phyloP scores from a whole-genome alignment of 192 early-diverging fungal species.

The Coemansia sp. region DNA sequence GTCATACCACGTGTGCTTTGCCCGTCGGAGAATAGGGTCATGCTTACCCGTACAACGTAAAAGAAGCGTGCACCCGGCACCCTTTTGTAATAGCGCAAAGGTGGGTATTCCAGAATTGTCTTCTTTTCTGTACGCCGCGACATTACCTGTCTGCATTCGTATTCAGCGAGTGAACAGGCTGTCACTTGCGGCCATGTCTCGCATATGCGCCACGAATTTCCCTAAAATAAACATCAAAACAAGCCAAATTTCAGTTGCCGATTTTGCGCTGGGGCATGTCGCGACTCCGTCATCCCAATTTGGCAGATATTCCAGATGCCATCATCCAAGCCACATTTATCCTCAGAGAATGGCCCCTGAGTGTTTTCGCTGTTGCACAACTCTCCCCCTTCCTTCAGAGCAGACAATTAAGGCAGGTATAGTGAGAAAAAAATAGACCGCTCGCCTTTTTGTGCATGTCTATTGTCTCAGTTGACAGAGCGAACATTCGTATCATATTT shows the following conservation, averaged over 20 bases:
- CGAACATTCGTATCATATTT: not conserved
- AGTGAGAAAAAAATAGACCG: not conserved
- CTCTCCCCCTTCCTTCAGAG: not conserved
- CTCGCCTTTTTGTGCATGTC: not conserved
- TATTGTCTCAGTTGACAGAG: not conserved
- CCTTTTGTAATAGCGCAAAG: not conserved
- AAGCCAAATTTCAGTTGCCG: not conserved
- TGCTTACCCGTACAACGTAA: not conserved
- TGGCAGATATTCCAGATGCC: not conserved
- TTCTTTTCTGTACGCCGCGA: not conserved
- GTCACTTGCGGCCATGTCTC: not conserved
- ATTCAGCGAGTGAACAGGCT: conserved; percentile 4
- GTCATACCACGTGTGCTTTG: not conserved
- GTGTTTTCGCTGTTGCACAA: no score
- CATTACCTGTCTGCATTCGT: not conserved
- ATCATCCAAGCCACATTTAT: conserved; percentile 8
- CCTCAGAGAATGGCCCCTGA: not conserved
- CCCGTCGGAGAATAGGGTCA: not conserved
- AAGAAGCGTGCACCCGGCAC: not conserved
- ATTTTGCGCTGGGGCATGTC: conserved; percentile 8
- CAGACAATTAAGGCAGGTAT: not conserved
- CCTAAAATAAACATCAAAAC: conserved; percentile 3
- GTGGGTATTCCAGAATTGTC: not conserved
- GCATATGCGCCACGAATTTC: conserved; percentile 8
- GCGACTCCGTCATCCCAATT: not conserved